phyloP scores from a whole-genome alignment of 345 rosid genomes.

The Hypericum androsaemum region DNA sequence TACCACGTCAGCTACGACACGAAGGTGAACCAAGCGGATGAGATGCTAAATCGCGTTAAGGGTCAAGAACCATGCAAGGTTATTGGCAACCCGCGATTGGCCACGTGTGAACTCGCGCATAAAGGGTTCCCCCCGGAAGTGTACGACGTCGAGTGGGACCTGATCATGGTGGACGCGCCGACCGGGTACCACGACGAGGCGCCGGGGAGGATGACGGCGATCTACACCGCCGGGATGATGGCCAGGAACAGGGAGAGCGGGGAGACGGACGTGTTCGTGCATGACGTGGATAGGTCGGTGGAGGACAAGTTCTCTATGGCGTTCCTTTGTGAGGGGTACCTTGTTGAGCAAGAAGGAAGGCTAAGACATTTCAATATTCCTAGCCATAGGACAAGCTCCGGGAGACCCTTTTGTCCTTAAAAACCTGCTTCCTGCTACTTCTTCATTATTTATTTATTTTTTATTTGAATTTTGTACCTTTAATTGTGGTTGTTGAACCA shows the following conservation, averaged over 20 bases:
- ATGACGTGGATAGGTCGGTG: constrained; percentile 70
- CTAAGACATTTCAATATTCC: constrained; percentile 69
- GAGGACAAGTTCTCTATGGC: constrained; percentile 67
- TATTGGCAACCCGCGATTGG: constrained; percentile 45
- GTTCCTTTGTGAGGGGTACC: constrained; percentile 62
- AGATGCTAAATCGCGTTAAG: constrained; percentile 35
- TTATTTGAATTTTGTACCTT: too few species aligned
- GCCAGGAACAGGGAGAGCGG: constrained; percentile 59
- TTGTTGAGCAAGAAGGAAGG: constrained; percentile 61
- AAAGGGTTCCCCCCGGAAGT: constrained; percentile 58
- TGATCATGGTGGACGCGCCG: constrained; percentile 94
- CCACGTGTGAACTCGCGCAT: constrained; percentile 52
- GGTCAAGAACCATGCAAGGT: constrained; percentile 32
- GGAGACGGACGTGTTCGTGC: constrained; percentile 73
- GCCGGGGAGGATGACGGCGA: constrained; percentile 85
- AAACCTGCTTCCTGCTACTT: too few species aligned
- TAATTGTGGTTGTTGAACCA: too few species aligned
- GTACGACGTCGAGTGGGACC: constrained; percentile 67
- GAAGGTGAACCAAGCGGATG: constrained; percentile 45
- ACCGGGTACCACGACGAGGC: constrained; percentile 73
- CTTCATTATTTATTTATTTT: too few species aligned
- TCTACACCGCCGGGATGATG: constrained; percentile 75
- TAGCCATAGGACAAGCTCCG: constrained; percentile 45
- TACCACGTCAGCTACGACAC: constrained; percentile 71
- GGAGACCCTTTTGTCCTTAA: constrained; percentile 40